Base-by-base conservation (phyloP, 2,329 filamentous ascomycete species). In the Arthrobotrys entomopaga region DNA sequence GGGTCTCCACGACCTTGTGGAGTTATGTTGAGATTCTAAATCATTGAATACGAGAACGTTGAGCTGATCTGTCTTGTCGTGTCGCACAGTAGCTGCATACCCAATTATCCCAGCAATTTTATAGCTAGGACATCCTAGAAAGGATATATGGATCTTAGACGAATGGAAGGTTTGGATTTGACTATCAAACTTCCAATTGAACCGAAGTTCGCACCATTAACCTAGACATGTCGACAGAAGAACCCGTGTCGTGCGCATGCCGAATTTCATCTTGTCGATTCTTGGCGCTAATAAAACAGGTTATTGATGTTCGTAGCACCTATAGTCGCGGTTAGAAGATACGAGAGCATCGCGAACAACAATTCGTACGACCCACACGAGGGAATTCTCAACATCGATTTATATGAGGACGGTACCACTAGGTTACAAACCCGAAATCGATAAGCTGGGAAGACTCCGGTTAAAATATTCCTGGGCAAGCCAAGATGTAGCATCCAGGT, bases 271-370 rank as follows among this genome's bases (percentile, higher is more conserved):
- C 10, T 34, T 6, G 7, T 34, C 29, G 29, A 34, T 34, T 34
- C 29, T 34, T 34, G 29, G 29, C 29, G 29, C 5, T 5, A 34
- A 34, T 10, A 34, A n/a, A 34, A 34, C 29, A 34, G 29, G 29
- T 34, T 34, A 34, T 34, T 34, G 29, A 26, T 34, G 29, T n/a
- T n/a, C n/a, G n/a, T n/a, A n/a, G n/a, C 29, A 34, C 29, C 29
- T 34, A 34, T 34, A 34, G 7, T 34, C 29, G 29, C 29, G 29
- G 29, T 52, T 61, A 16, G 58, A 53, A 29, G 59, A 65, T 72
- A 72, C 67, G 60, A 65, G 67, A 22, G 1, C 26, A 22, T 20
- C 26, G 43, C 34, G 65, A 69, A 40, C 54, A 56, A 61, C 15
- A 42, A 16, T 42, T 15, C 34, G 13, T 20, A 22, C 19, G 13